Percentiles rank a stretch among this genome's conserved stretches.
Evolutionary conservation across 2,329 filamentous ascomycete genomes (phyloP).

Genomic region (Albifimbria verrucaria): DNA sequence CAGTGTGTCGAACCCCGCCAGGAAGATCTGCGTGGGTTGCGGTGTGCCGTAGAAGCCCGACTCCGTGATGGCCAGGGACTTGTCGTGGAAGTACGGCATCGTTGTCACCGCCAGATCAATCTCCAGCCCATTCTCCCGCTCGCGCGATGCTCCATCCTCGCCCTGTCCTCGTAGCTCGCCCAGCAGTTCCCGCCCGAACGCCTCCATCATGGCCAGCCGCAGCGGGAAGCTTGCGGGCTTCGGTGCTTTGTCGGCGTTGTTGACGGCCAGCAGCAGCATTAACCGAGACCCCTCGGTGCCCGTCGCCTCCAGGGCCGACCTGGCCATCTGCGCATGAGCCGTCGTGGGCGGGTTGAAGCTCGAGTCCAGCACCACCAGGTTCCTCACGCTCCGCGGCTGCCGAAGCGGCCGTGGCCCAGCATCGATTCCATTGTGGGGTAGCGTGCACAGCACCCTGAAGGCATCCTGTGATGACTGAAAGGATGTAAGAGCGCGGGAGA

Average conservation of each 20-base stretch:
- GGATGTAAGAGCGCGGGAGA: constrained; percentile 39
- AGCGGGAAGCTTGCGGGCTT: constrained; percentile 66
- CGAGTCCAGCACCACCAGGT: constrained; percentile 60
- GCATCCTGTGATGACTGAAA: constrained; percentile 41
- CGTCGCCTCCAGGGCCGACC: constrained; percentile 37
- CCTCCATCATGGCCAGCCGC: constrained; percentile 67
- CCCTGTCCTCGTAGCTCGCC: constrained; percentile 10
- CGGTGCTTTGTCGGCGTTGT: constrained; percentile 65
- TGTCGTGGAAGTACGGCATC: constrained; percentile 71
- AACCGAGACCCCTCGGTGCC: constrained; percentile 25
- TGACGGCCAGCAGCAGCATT: constrained; percentile 57
- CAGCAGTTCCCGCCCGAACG: constrained; percentile 58
- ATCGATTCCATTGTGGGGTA: constrained; percentile 19
- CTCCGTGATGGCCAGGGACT: constrained; percentile 56
- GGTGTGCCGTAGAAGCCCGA: constrained; percentile 36
- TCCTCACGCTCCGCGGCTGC: constrained; percentile 13
- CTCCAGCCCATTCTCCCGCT: constrained; percentile 15
- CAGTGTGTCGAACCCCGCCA: constrained; percentile 74
- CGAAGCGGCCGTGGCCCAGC: constrained; percentile 14
- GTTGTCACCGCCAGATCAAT: constrained; percentile 70
- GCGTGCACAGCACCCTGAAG: constrained; percentile 44
- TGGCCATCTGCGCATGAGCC: constrained; percentile 57
- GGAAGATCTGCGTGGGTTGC: constrained; percentile 56
- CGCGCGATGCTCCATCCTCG: background rate
- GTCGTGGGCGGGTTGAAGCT: constrained; percentile 67